These are phyloP conservation scores for Alternaria sp. DNA, from an alignment of 2,329 filamentous ascomycete genomes.

Conservation along the genomic window DNA sequence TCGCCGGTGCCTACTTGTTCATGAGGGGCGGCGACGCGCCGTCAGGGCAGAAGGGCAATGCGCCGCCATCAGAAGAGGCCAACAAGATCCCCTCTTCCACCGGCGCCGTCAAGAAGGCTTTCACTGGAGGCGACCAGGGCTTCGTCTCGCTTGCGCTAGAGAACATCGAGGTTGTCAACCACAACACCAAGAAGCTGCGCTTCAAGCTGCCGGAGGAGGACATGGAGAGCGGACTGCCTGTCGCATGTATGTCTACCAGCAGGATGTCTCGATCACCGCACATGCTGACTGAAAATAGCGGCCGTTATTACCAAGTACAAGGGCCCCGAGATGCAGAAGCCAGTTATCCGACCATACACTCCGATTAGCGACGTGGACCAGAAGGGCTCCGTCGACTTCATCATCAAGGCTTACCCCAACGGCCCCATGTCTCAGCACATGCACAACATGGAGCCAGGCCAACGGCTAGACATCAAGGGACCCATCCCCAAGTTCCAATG, in stretches of 20 bases:
- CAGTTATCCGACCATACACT: conserved; percentile 90
- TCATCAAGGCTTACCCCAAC: conserved; percentile 89
- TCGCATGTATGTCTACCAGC: conserved; percentile 68
- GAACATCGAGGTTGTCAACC: conserved; percentile 79
- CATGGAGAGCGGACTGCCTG: conserved; percentile 78
- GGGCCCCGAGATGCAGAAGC: conserved; percentile 80
- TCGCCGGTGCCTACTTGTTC: conserved; percentile 63
- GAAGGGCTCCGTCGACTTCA: conserved; percentile 81
- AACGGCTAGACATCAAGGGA: conserved; percentile 90
- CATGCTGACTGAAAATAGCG: conserved; percentile 47
- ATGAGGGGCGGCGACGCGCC: conserved; percentile 40
- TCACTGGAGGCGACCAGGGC: conserved; percentile 88
- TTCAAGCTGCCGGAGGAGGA: conserved; percentile 87
- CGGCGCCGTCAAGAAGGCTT: conserved; percentile 57
- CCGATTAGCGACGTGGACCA: conserved; percentile 85
- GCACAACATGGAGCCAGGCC: conserved; percentile 80
- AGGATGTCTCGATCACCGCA: background rate
- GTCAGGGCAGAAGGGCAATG: conserved; percentile 29
- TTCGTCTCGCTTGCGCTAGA: conserved; percentile 83
- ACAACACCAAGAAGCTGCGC: conserved; percentile 92
- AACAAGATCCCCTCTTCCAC: conserved; percentile 50
- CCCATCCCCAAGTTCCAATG: conserved; percentile 94
- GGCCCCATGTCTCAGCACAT: conserved; percentile 93
- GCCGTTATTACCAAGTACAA: conserved; percentile 93
- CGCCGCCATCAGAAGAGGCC: conserved; percentile 42